phyloP scores from a whole-genome alignment of 345 rosid genomes.

The Citrus mangshanensis region DNA sequence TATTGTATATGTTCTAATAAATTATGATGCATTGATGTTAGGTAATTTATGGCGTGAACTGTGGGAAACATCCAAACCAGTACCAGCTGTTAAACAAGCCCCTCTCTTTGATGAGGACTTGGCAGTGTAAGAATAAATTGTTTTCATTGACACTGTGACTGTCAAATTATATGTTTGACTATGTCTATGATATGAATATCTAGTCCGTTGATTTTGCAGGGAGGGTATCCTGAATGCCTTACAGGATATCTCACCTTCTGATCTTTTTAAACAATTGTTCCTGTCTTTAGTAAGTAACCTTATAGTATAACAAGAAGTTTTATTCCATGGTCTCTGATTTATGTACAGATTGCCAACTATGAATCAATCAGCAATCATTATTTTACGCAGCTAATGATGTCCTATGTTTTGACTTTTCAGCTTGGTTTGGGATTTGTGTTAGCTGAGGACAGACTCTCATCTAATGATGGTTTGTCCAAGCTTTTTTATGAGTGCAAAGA shows the following conservation, averaged over 20 bases:
- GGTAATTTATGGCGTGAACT: conserved; percentile 97
- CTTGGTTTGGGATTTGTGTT: conserved; percentile 64
- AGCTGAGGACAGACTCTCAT: conserved; percentile 54
- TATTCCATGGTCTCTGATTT: background rate
- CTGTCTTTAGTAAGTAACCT: conserved; percentile 66
- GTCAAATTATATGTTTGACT: conserved; percentile 5
- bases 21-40: conserved; percentile 24
- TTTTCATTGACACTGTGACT: background rate
- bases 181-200: conserved; percentile 3
- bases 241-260: conserved; percentile 69
- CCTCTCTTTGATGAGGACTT: conserved; percentile 94
- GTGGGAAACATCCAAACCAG: conserved; percentile 86
- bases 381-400: conserved; percentile 14
- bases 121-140: conserved; percentile 70
- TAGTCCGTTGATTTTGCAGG: conserved; percentile 38
- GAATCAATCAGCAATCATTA: background rate
- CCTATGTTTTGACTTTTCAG: conserved; percentile 38
- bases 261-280: conserved; percentile 80
- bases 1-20: conserved; percentile 6
- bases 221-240: conserved; percentile 80
- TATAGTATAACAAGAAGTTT: background rate
- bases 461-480: conserved; percentile 57
- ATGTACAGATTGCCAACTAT: background rate
- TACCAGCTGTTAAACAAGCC: conserved; percentile 87
- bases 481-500: conserved; percentile 84